Percentiles rank a stretch among this genome's conserved stretches.
Evolutionary conservation across 1,284 basidiomycete genomes (phyloP).

Genomic region (Pseudozyma sp.): DNA sequence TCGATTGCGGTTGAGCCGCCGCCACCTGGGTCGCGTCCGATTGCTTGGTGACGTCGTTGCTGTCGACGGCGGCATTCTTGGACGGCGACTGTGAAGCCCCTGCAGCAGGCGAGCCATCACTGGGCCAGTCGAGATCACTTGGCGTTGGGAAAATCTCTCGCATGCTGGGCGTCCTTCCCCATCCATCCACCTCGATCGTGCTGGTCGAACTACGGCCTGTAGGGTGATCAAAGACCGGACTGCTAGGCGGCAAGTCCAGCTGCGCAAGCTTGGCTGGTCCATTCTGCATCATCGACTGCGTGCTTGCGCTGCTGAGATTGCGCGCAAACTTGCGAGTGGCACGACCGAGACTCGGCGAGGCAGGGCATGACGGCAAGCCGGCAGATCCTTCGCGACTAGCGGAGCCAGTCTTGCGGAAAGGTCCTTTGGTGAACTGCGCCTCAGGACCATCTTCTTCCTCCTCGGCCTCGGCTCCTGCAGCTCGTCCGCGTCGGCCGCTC

Average conservation of each 20-base stretch:
- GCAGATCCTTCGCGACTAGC: constrained; percentile 32
- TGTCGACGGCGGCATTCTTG: constrained; percentile 3
- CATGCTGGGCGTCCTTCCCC: constrained; percentile 49
- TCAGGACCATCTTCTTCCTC: constrained; percentile 32
- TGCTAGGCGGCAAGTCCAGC: constrained; percentile 44
- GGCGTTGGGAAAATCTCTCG: constrained; percentile 55
- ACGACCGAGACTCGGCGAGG: constrained; percentile 28
- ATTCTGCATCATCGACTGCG: constrained; percentile 11
- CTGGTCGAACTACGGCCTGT: constrained; percentile 20
- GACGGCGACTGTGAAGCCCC: constrained; percentile 8
- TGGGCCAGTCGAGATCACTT: constrained; percentile 47
- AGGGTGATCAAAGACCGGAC: constrained; percentile 44
- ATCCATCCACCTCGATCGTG: constrained; percentile 44
- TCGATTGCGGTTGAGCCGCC: constrained; percentile 8
- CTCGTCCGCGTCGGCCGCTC: constrained; percentile 8
- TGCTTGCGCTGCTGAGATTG: constrained; percentile 27
- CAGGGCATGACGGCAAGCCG: constrained; percentile 36
- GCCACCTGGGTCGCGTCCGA: background rate
- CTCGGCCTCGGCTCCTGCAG: constrained; percentile 13
- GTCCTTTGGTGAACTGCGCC: constrained; percentile 35
- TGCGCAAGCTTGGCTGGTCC: constrained; percentile 31
- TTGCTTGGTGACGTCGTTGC: constrained; percentile 1
- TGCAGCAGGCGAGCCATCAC: constrained; percentile 18
- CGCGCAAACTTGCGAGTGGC: constrained; percentile 32
- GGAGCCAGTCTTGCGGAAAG: constrained; percentile 20